Evolutionary conservation across 1,284 basidiomycete species (phyloP), one percentile per base, ranked within the genome.

Genomic region (Ganoderma meredithae): DNA sequence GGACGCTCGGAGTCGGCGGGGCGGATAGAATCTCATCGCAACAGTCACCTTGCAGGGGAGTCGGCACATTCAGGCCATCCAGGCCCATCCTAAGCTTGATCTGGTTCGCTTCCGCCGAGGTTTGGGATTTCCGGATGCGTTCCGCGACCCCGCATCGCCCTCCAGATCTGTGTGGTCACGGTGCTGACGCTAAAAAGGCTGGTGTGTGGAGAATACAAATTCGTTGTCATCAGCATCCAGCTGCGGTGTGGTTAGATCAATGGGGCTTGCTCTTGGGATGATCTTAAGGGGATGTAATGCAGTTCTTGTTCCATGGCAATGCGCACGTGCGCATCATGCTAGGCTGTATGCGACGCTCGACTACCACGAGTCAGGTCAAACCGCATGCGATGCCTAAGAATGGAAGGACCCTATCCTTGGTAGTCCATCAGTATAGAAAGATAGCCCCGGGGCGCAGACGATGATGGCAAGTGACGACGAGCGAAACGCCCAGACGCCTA

Each of bases 171-270:
- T 12, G 47, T 52, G 22, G 47, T 52, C 47, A 52, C 25, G 25
- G n/a, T 25, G 47, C 47, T 52, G 47, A 52, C 47, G 12, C 47
- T 4, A 9, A 27, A 19, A 52, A n/a, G 47, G 47, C 47, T 52
- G 47, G 47, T 52, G 47, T 52, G 9, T 52, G n/a, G 12, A 52
- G 47, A 52, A 52, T 25, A 52, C 47, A 52, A 52, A 52, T 52
- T 25, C 22, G 47, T 25, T 52, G 22, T 52, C 22, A 22, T 47
- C n/a, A 25, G 22, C 10, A 49, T 49, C 22, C 47, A 25, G 47
- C 47, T 25, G 47, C 47, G 47, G 47, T 22, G 47, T 25, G 47
- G 47, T 25, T 49, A 25, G 47, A 52, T 52, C 22, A 52, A 52
- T 52, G 22, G 25, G n/a, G 12, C n/a, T 52, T 52, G n/a, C 47